Base-by-base conservation (phyloP, 2,329 filamentous ascomycete genomes). In the Aspergillus costaricaensis region DNA sequence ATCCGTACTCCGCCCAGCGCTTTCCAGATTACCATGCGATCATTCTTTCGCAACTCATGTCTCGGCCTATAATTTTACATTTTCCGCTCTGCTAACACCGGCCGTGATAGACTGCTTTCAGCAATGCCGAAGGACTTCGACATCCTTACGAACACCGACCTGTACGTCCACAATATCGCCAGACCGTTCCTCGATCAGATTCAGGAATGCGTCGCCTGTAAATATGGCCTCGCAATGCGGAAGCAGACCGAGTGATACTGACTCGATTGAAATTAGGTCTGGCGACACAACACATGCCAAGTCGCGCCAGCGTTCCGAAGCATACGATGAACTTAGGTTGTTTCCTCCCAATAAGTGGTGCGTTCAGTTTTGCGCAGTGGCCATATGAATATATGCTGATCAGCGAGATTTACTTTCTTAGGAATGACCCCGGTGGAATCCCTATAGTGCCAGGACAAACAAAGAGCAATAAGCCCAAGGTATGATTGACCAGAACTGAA, bases 361-460 rank as follows among this genome's bases (percentile, higher is more conserved):
- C 25, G 68, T 65, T 23, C 21, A 15, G 5, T 39, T 19, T 17
- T 21, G 19, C 38, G 12, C 7, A 3, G 32, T 47, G 32, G 53
- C 27, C 30, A 39, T n/a, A 19, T 14, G 6, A 5, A 25, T 39
- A 6, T 27, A 25, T 25, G 17, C 14, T 32, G 44, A 30, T 62
- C 44, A 59, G 27, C 15, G 19, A 17, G 6, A 10, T 43, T 55
- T 15, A 8, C 23, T 41, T 44, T 14, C 27, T 19, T 32, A 64
- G 62, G 27, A 54, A 30, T 36, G 59, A 62, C 21, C 62, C 69
- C 10, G 49, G 65, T 48, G 71, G 61, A 17, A 68, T 74, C 5
- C 59, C 27, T 27, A 75, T 77, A 38, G 65, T 58, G 27, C 70
- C 72, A 4, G 74, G 74, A 30, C 61, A 68, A 39, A 66, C 67